These are phyloP conservation scores for Xylariaceae sp. DNA, from an alignment of 2,329 filamentous ascomycete species.

Conservation along the genomic window DNA sequence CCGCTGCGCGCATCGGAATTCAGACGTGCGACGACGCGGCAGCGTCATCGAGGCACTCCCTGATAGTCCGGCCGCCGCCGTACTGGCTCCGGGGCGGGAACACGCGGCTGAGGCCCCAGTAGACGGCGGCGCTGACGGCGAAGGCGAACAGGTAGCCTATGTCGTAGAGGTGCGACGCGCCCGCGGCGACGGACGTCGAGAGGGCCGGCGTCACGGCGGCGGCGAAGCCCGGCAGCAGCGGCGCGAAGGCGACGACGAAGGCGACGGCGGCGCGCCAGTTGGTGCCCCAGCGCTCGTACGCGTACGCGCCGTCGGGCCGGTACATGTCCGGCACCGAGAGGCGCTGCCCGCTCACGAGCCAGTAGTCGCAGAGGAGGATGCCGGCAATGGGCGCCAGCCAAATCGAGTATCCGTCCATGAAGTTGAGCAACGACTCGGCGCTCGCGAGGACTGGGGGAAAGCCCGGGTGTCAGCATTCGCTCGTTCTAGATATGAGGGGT, in stretches of 20 bases:
- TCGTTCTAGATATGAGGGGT: too few relatives aligned
- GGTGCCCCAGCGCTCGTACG: constrained; percentile 2
- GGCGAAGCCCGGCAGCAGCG: constrained; percentile 2
- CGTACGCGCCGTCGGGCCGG: constrained; percentile 4
- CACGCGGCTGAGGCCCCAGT: background rate
- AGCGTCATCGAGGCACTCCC: background rate
- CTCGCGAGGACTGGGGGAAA: constrained; percentile 4
- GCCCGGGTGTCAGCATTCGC: too few relatives aligned
- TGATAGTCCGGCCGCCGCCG: background rate
- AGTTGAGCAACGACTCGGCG: constrained; percentile 7
- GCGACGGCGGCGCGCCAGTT: constrained; percentile 4
- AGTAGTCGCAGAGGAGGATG: constrained; percentile 10
- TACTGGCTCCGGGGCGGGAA: constrained; percentile 1
- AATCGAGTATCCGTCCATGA: constrained; percentile 7
- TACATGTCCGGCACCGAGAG: constrained; percentile 5
- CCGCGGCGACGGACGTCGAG: constrained; percentile 2
- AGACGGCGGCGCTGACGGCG: background rate
- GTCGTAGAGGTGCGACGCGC: constrained; percentile 11
- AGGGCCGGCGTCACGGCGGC: constrained; percentile 1
- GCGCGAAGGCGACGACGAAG: constrained; percentile 2
- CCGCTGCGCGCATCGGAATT: too few relatives aligned
- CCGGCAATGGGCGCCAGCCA: constrained; percentile 9
- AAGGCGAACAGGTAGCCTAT: constrained; percentile 5
- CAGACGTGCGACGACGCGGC: background rate
- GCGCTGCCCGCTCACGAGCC: constrained; percentile 7